Evolutionary conservation across 768 basidiomycete species (phyloP).

Genomic region (Russula sp.): DNA sequence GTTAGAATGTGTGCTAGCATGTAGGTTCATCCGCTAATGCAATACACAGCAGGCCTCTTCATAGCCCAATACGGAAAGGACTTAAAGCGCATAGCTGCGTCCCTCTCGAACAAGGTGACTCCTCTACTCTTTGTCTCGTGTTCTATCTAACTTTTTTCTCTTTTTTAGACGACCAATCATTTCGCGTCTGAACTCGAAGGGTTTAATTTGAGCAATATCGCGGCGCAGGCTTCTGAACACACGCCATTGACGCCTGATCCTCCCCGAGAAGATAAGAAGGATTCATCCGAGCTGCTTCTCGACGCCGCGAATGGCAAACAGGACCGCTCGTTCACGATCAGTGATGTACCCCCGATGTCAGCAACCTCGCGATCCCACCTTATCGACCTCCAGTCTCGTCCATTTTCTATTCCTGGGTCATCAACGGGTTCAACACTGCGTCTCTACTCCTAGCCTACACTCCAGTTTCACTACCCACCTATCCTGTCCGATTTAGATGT

Average conservation of each 20-base stretch:
- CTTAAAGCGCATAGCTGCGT: conserved; percentile 65
- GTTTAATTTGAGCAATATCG: conserved; percentile 35
- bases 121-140: not conserved
- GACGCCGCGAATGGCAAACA: not conserved
- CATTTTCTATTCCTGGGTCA: conserved; percentile 18
- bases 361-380: conserved; percentile 27
- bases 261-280: conserved; percentile 31
- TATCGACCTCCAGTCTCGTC: conserved; percentile 13
- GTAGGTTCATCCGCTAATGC: conserved; percentile 25
- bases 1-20: conserved; percentile 38
- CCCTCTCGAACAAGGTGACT: conserved; percentile 59
- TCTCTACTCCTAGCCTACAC: conserved; percentile 16
- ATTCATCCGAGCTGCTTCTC: conserved; percentile 15
- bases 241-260: conserved; percentile 36
- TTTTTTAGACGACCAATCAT: conserved; percentile 51
- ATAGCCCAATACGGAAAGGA: conserved; percentile 61
- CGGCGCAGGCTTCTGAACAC: conserved; percentile 22
- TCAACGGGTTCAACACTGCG: conserved; percentile 19
- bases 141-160: not conserved
- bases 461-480: not conserved
- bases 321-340: conserved; percentile 16
- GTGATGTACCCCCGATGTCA: conserved; percentile 24
- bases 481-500: conserved; percentile 21
- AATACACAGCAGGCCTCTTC: conserved; percentile 44
- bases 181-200: conserved; percentile 44